phyloP scores from a whole-genome alignment of 768 basidiomycete genomes.

The Trametes meyenii region DNA sequence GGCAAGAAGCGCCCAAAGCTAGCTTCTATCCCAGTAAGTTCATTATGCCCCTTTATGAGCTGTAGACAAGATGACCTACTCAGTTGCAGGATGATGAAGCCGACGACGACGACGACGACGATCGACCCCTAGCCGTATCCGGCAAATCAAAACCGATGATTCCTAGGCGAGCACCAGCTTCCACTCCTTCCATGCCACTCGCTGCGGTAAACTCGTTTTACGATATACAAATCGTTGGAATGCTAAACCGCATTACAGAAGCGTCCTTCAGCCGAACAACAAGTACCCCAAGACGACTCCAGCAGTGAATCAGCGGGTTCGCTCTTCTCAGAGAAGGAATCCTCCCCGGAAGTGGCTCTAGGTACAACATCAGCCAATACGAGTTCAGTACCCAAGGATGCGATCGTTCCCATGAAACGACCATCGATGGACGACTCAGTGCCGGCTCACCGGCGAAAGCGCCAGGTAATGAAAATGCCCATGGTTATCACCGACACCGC shows the following conservation, averaged over 20 bases:
- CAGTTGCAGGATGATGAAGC: neutral
- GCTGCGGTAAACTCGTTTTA: neutral
- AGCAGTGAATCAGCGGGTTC: constrained; percentile 19
- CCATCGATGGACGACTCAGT: constrained; percentile 3
- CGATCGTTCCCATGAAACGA: constrained; percentile 15
- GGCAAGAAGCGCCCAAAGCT: constrained; percentile 9
- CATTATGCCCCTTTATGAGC: neutral
- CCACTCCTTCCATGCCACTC: neutral
- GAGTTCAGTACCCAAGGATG: neutral
- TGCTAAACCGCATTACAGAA: neutral
- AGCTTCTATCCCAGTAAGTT: neutral
- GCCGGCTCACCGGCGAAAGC: constrained; percentile 8
- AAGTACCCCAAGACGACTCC: neutral
- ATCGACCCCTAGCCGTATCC: constrained; percentile 1
- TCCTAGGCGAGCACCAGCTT: neutral
- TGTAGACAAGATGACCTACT: neutral
- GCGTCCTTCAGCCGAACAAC: no score
- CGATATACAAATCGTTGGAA: neutral
- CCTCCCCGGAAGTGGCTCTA: constrained; percentile 22
- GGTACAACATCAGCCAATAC: neutral
- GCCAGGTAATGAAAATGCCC: constrained; percentile 19
- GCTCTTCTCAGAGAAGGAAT: constrained; percentile 18
- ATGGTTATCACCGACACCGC: constrained; percentile 9
- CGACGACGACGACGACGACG: constrained; percentile 17
- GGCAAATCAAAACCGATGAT: constrained; percentile 3